Evolutionary conservation across 164 flowering plant genomes (phyloP).

Genomic region (Echeveria elegans): DNA sequence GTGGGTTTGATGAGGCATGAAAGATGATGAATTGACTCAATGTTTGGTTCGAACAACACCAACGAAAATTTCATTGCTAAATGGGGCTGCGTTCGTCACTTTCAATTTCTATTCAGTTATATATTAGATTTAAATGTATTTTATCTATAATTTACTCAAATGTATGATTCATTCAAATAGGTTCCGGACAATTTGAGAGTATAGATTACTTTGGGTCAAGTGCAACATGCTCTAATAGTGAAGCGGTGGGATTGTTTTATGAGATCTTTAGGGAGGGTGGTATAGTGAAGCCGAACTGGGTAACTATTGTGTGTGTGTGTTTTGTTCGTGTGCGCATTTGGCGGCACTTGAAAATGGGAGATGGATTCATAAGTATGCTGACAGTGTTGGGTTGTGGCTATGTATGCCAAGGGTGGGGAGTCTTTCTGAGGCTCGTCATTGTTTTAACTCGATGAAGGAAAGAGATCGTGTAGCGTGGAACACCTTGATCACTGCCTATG

Average conservation of each 20-base stretch:
- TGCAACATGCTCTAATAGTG: too few relatives aligned
- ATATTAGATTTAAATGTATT: too few relatives aligned
- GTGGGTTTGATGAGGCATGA: too few relatives aligned
- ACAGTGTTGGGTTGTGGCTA: conserved; percentile 32
- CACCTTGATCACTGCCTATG: conserved; percentile 49
- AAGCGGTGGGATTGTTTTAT: conserved; percentile 36
- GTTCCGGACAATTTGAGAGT: too few relatives aligned
- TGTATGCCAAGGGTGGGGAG: conserved; percentile 57
- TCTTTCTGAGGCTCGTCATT: conserved; percentile 25
- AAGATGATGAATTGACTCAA: too few relatives aligned
- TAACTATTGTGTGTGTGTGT: conserved; percentile 46
- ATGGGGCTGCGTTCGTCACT: too few relatives aligned
- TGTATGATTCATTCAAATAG: too few relatives aligned
- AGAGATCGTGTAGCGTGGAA: conserved; percentile 40
- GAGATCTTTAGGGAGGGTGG: conserved; percentile 26
- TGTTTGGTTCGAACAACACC: too few relatives aligned
- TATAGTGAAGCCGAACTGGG: conserved; percentile 48
- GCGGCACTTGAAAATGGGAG: conserved; percentile 43
- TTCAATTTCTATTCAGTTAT: too few relatives aligned
- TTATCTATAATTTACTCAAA: too few relatives aligned
- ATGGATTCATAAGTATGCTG: conserved; percentile 32
- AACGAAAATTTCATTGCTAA: too few relatives aligned
- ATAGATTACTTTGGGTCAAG: too few relatives aligned
- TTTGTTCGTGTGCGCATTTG: conserved; percentile 47
- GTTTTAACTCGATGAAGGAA: conserved; percentile 25